These are phyloP conservation scores for Backusella sp. DNA, from an alignment of 192 early-diverging fungal species.

Conservation along the genomic window DNA sequence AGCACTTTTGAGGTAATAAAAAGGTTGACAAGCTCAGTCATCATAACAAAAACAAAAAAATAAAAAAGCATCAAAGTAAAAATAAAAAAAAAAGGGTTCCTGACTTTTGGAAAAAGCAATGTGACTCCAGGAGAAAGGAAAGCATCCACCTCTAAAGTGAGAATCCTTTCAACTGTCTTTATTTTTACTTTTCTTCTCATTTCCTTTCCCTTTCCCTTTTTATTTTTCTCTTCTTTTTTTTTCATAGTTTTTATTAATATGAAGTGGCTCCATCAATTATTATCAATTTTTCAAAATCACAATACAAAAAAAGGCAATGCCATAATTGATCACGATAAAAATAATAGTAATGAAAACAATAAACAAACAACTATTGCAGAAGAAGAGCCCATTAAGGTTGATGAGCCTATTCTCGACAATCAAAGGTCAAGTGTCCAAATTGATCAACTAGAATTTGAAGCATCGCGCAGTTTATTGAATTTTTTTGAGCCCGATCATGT, in stretches of 20 bases:
- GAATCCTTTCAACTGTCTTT: not conserved
- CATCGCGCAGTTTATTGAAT: not conserved
- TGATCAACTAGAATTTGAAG: not conserved
- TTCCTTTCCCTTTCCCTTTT: not conserved
- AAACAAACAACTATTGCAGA: not conserved
- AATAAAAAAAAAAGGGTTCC: not conserved
- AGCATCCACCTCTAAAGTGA: not conserved
- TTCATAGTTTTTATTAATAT: not conserved
- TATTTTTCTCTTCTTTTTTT: not conserved
- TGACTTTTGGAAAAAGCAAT: conserved; percentile 2
- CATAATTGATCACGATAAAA: not conserved
- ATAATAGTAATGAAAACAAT: not conserved
- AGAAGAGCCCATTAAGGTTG: not conserved
- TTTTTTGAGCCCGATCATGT: not conserved
- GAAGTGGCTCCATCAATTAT: not conserved
- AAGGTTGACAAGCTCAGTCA: not conserved
- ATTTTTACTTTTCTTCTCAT: not conserved
- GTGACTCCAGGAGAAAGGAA: conserved; percentile 1
- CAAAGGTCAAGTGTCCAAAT: not conserved
- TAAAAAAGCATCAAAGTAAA: not conserved
- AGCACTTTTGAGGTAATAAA: not conserved
- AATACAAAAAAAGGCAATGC: not conserved
- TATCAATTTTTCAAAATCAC: not conserved
- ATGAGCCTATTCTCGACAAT: not conserved
- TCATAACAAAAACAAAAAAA: not conserved